A percentile compares a stretch with the other conserved stretches of the same genome.
These are phyloP conservation scores for Saxophila tyrrhenica DNA, from an alignment of 495 filamentous ascomycete genomes.

Conservation along the genomic window DNA sequence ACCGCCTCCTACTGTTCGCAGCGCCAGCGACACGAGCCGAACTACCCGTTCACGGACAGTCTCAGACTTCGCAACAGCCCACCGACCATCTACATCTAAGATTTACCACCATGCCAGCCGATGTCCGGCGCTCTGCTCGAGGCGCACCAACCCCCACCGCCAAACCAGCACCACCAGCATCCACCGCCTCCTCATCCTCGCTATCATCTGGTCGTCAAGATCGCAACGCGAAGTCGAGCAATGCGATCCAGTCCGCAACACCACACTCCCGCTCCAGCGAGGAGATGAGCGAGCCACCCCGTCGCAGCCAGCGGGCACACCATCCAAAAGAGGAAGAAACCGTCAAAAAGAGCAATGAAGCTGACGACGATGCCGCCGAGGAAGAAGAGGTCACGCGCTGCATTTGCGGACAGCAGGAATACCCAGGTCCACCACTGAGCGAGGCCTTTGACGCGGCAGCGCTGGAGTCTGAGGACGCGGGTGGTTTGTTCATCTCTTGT, in stretches of 20 bases:
- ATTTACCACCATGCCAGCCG: conserved; percentile 5
- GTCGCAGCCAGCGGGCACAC: conserved; percentile 59
- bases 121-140: conserved; percentile 68
- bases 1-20: neutral
- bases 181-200: conserved; percentile 67
- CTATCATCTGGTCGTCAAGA: conserved; percentile 55
- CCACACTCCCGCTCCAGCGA: conserved; percentile 66
- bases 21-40: neutral
- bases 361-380: conserved; percentile 56
- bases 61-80: neutral
- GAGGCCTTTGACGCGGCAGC: conserved; percentile 36
- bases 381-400: conserved; percentile 92
- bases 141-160: conserved; percentile 53
- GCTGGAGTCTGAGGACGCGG: conserved; percentile 68
- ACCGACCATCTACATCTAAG: neutral
- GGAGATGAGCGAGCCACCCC: conserved; percentile 61
- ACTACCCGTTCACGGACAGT: neutral
- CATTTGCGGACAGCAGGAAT: conserved; percentile 88
- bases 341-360: conserved; percentile 42
- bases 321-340: conserved; percentile 48
- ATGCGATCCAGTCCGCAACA: conserved; percentile 58
- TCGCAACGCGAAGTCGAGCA: conserved; percentile 57
- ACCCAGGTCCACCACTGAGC: conserved; percentile 68
- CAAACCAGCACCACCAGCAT: conserved; percentile 61
- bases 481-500: conserved; percentile 96